Evolutionary conservation across 768 basidiomycete genomes (phyloP).

Genomic region (Pleurotus ostreatus): DNA sequence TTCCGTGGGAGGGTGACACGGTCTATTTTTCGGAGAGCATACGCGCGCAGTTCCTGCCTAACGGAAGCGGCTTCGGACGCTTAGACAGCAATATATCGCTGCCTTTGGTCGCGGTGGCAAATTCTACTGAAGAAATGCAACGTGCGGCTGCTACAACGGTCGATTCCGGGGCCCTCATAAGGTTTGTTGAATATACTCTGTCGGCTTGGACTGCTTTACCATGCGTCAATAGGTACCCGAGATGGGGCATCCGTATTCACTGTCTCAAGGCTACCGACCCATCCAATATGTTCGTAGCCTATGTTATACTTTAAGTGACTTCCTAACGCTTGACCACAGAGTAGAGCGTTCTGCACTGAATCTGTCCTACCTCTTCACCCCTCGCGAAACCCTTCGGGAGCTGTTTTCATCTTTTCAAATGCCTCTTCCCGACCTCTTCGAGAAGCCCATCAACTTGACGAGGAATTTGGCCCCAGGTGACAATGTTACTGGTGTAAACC

Average conservation of each 20-base stretch:
- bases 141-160: constrained; percentile 11
- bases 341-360: constrained; percentile 16
- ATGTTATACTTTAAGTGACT: not conserved
- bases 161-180: constrained; percentile 23
- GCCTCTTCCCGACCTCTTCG: constrained; percentile 23
- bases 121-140: not conserved
- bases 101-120: constrained; percentile 13
- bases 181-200: constrained; percentile 14
- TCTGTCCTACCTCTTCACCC: constrained; percentile 32
- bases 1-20: constrained; percentile 25
- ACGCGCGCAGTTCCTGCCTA: constrained; percentile 26
- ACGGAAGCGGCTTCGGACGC: constrained; percentile 35
- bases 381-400: constrained; percentile 23
- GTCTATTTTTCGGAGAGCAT: constrained; percentile 36
- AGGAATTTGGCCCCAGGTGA: not conserved
- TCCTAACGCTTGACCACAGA: constrained; percentile 12
- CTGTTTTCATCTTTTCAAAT: constrained; percentile 30
- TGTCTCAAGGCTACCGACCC: constrained; percentile 29
- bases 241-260: constrained; percentile 36
- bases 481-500: constrained; percentile 14
- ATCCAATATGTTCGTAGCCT: constrained; percentile 26
- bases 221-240: constrained; percentile 24
- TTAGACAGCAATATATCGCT: constrained; percentile 23
- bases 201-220: not conserved
- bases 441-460: constrained; percentile 19